Percentiles rank a stretch among this genome's conserved stretches.
These are phyloP conservation scores for Cryptococcus deneoformans DNA, from an alignment of 1,284 basidiomycete species.

Conservation along the genomic window DNA sequence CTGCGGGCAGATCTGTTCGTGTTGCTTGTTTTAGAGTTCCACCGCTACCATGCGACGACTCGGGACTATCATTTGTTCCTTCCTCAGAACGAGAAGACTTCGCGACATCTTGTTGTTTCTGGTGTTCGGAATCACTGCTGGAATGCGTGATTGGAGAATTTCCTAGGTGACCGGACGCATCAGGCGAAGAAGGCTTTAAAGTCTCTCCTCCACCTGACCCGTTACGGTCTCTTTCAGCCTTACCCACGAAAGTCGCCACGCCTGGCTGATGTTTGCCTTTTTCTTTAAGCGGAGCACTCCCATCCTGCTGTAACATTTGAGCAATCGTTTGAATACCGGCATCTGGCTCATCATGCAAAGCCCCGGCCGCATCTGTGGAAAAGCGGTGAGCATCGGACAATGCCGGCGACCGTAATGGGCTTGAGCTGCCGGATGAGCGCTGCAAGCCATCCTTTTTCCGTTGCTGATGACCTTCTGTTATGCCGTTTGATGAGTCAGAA, in stretches of 20 bases:
- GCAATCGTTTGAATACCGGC: constrained; percentile 22
- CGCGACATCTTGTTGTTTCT: background rate
- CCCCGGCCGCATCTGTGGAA: background rate
- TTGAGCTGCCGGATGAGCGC: background rate
- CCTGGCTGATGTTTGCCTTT: background rate
- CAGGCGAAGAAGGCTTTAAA: background rate
- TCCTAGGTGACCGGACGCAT: background rate
- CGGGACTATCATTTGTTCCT: background rate
- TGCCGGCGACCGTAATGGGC: background rate
- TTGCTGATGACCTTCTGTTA: too few relatives aligned
- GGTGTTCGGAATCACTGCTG: background rate
- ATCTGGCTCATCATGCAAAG: constrained; percentile 2
- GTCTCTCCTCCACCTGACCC: background rate
- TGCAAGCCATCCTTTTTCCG: too few relatives aligned
- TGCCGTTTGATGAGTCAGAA: constrained; percentile 3
- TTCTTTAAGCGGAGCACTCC: background rate
- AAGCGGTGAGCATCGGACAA: background rate
- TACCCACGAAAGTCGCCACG: constrained; percentile 5
- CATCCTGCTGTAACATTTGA: constrained; percentile 19
- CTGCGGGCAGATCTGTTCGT: constrained; percentile 3
- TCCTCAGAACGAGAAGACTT: background rate
- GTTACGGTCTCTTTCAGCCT: background rate
- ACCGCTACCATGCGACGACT: constrained; percentile 1
- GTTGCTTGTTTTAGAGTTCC: constrained; percentile 8
- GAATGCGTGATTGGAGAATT: background rate